phyloP scores from a whole-genome alignment of 495 filamentous ascomycete species.

The Aspergillus sclerotioniger region DNA sequence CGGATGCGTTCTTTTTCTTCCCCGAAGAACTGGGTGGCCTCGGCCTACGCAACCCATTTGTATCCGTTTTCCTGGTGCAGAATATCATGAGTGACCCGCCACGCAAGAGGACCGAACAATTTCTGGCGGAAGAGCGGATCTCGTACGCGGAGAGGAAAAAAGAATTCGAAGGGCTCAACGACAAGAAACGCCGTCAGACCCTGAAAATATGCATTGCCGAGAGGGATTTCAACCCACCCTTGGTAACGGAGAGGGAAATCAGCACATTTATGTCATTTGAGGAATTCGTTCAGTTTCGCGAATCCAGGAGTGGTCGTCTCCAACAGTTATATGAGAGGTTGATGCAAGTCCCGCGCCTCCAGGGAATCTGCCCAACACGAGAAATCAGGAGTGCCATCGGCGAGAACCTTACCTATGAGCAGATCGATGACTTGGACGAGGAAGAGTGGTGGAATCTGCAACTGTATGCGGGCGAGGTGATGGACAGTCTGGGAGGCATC shows the following conservation, averaged over 20 bases:
- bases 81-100: slow-evolving; percentile 30
- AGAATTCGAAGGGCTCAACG: slow-evolving; percentile 24
- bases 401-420: not conserved
- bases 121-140: slow-evolving; percentile 37
- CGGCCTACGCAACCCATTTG: slow-evolving; percentile 54
- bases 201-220: not conserved
- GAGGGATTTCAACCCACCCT: not conserved
- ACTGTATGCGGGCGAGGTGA: slow-evolving; percentile 50
- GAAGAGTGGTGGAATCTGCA: slow-evolving; percentile 51
- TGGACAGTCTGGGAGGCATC: slow-evolving; percentile 49
- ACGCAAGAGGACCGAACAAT: slow-evolving; percentile 28
- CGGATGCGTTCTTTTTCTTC: slow-evolving; percentile 57
- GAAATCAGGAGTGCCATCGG: slow-evolving; percentile 6
- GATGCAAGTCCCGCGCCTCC: slow-evolving; percentile 19
- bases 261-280: slow-evolving; percentile 47
- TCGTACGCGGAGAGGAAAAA: slow-evolving; percentile 35
- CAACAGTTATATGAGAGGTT: slow-evolving; percentile 24
- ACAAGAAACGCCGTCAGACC: slow-evolving; percentile 3
- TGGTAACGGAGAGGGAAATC: slow-evolving; percentile 3
- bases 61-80: slow-evolving; percentile 41
- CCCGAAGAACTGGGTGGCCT: slow-evolving; percentile 55
- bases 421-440: slow-evolving; percentile 1
- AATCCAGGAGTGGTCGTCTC: slow-evolving; percentile 27
- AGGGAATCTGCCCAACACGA: slow-evolving; percentile 14
- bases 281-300: slow-evolving; percentile 46